Evolutionary conservation across 1,284 basidiomycete genomes (phyloP), one percentile per base, ranked within the genome.

Genomic region (Sporisorium graminicola): DNA sequence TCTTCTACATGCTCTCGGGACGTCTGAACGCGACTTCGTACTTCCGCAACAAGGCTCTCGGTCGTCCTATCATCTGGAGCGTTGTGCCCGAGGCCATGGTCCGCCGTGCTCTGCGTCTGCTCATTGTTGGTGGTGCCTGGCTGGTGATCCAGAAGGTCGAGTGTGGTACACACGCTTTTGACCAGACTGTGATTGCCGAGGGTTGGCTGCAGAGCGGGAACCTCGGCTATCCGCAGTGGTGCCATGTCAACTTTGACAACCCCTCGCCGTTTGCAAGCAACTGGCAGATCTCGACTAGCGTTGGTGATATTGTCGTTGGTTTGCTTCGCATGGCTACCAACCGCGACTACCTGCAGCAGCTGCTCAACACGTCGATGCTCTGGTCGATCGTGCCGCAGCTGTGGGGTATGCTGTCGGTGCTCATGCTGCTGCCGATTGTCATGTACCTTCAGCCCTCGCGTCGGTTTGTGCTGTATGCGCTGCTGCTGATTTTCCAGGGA

Each of bases 321-420:
- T 67, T 79, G 56, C 80, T 87, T 47, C 83, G 86, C 62, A 65
- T 87, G 55, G 85, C 86, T 57, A 87, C 86, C 37, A 86, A 87
- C 69, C 60, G 69, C 16, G 86, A 86, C 72, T 86, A 86, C 61
- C 78, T 85, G 65, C 85, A 86, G 75, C 86, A 86, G 82, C 82
- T 86, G 57, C 78, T 77, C 54, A 77, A 84, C 50, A 85, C 85
- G n/a, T 86, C 85, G 46, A 86, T 86, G 54, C 79, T 87, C 6
- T 87, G 86, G 86, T 84, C 86, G 16, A 87, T 86, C 5, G 86
- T 86, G 68, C 85, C 86, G 50, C 86, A 87, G 74, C 84, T 87
- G 58, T 87, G 86, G 86, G 86, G 86, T 14, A 86, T 86, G 60
- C 81, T 86, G 50, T 80, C 86, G 58, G 86, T 86, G 60, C 84